These are phyloP conservation scores for Yarrowia sp. DNA, from an alignment of 805 yeast genomes.

Conservation along the genomic window DNA sequence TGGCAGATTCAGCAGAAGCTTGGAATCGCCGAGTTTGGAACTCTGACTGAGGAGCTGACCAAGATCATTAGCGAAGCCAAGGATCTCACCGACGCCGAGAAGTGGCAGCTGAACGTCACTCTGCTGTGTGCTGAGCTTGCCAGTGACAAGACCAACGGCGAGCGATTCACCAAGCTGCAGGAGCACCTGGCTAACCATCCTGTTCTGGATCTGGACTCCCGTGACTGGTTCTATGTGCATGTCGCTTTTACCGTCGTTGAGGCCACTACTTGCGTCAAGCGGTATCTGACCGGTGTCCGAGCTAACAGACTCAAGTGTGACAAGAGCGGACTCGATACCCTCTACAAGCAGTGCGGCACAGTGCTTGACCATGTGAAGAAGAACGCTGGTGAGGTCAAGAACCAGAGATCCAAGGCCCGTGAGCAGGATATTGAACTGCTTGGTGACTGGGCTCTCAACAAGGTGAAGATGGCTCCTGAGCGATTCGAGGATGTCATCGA, in stretches of 20 bases:
- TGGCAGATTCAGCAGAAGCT: conserved; percentile 45
- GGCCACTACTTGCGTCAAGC: conserved; percentile 42
- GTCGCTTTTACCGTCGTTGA: conserved; percentile 46
- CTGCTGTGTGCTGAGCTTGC: conserved; percentile 12
- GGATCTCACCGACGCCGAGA: conserved; percentile 8
- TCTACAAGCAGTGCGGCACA: conserved; percentile 7
- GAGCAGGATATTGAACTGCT: conserved; percentile 38
- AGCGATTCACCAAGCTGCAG: conserved; percentile 40
- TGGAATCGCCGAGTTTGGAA: conserved; percentile 35
- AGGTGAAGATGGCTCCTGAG: conserved; percentile 32
- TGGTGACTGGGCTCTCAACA: conserved; percentile 42
- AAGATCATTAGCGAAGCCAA: background rate
- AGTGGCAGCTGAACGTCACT: conserved; percentile 17
- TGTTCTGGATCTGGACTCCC: background rate
- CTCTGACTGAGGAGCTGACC: background rate
- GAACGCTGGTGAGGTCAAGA: conserved; percentile 41
- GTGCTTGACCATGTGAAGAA: conserved; percentile 33
- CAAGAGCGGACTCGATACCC: conserved; percentile 23
- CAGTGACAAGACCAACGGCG: conserved; percentile 8
- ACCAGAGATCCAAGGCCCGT: conserved; percentile 33
- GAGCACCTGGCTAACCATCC: conserved; percentile 17
- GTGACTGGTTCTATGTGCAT: conserved; percentile 47
- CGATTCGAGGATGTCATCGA: conserved; percentile 43
- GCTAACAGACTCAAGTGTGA: conserved; percentile 40
- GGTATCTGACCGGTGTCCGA: conserved; percentile 40